phyloP scores from a whole-genome alignment of 257 asterid genomes.

The Gardenia jasminoides region DNA sequence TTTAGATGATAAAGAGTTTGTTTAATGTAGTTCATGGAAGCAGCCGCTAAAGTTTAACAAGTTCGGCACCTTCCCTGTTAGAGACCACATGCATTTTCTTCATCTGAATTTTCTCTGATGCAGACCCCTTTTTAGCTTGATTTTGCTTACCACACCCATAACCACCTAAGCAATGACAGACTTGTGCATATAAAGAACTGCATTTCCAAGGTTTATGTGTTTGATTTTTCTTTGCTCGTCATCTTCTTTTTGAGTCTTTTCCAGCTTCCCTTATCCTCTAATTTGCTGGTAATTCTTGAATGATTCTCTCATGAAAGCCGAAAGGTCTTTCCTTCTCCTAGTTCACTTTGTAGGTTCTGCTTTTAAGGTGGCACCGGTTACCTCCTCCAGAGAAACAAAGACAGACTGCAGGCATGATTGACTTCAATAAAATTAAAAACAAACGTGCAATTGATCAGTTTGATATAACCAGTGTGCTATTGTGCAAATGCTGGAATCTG shows the following conservation, averaged over 20 bases:
- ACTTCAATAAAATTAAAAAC: too few relatives aligned
- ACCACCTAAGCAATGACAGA: background rate
- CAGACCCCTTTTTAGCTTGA: too few relatives aligned
- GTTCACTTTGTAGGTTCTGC: background rate
- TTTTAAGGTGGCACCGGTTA: background rate
- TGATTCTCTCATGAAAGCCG: too few relatives aligned
- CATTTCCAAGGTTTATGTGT: background rate
- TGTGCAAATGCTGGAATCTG: background rate
- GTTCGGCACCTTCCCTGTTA: background rate
- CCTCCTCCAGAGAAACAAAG: background rate
- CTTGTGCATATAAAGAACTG: background rate
- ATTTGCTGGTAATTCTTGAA: background rate
- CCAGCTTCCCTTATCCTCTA: background rate
- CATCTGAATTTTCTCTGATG: background rate
- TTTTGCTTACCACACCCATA: background rate
- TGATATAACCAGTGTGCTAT: background rate
- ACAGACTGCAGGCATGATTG: background rate
- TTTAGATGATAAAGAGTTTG: background rate
- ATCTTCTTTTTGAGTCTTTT: background rate
- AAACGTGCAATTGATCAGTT: too few relatives aligned
- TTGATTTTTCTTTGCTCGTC: background rate
- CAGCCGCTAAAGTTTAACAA: background rate
- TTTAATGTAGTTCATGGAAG: background rate
- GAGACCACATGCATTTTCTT: background rate
- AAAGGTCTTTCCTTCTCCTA: too few relatives aligned